Evolutionary conservation across 2,329 filamentous ascomycete genomes (phyloP).

Genomic region (Capronia epimyces): DNA sequence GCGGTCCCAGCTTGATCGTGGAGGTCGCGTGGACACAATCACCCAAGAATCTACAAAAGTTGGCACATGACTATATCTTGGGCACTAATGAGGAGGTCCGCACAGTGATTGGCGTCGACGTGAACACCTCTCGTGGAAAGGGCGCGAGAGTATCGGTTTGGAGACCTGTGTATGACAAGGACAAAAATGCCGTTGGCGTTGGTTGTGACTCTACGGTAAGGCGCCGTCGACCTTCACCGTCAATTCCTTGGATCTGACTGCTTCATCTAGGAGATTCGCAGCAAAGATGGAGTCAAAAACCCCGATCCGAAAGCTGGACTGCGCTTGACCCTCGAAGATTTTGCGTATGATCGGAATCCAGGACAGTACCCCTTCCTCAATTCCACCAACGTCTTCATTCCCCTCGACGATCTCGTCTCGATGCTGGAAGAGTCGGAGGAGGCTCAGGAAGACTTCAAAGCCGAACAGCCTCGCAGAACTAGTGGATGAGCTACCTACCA

Average conservation of each 20-base stretch:
- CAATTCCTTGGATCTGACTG: background rate
- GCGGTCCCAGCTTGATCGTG: background rate
- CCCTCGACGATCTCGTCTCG: background rate
- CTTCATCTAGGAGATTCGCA: background rate
- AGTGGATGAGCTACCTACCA: too few species aligned
- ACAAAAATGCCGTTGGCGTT: constrained; percentile 1
- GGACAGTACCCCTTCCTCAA: background rate
- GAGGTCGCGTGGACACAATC: constrained; percentile 6
- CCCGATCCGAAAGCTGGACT: background rate
- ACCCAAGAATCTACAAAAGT: background rate
- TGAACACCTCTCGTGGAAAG: background rate
- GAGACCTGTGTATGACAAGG: constrained; percentile 2
- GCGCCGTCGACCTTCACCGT: background rate
- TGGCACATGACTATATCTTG: constrained; percentile 6
- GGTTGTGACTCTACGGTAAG: constrained; percentile 1
- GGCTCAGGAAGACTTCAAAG: background rate
- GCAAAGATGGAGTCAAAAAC: background rate
- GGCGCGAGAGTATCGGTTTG: constrained; percentile 1
- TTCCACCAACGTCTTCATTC: background rate
- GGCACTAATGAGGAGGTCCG: background rate
- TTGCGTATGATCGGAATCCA: background rate
- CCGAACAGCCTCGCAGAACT: background rate
- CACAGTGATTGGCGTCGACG: constrained; percentile 5
- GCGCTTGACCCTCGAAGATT: background rate
- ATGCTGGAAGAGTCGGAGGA: background rate